These are phyloP conservation scores for Penicillium nordicum DNA, from an alignment of 2,329 filamentous ascomycete species.

Conservation along the genomic window DNA sequence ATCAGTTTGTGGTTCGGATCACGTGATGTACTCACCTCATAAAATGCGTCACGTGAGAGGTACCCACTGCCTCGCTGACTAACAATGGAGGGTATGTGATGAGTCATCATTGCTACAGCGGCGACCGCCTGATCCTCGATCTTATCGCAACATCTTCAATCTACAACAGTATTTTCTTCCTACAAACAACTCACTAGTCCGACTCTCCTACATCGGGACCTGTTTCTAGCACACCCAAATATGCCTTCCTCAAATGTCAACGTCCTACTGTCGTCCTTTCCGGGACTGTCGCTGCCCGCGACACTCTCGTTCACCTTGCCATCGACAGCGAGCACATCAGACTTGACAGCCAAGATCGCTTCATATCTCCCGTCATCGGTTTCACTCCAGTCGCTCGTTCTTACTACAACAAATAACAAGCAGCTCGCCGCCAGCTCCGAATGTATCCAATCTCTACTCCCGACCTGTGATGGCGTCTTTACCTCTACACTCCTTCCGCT, in stretches of 20 bases:
- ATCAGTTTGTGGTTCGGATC: constrained; percentile 8
- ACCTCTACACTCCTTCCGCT: constrained; percentile 74
- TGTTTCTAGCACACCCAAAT: constrained; percentile 6
- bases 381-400: constrained; percentile 58
- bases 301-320: constrained; percentile 75
- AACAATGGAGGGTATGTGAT: background rate
- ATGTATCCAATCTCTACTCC: constrained; percentile 62
- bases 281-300: constrained; percentile 76
- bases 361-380: constrained; percentile 57
- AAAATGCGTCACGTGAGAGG: background rate
- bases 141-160: constrained; percentile 14
- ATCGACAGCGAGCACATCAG: constrained; percentile 60
- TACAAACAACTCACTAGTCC: background rate
- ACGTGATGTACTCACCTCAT: background rate
- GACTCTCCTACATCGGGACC: background rate
- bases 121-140: constrained; percentile 6
- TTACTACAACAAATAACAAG: constrained; percentile 79
- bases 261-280: constrained; percentile 79
- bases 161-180: background rate
- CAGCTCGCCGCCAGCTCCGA: constrained; percentile 54
- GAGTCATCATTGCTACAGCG: background rate
- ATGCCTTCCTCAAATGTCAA: constrained; percentile 66
- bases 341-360: constrained; percentile 63
- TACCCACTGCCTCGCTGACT: background rate
- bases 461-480: constrained; percentile 36